Percentiles rank a stretch among this genome's conserved stretches.
phyloP scores from a whole-genome alignment of 2,329 filamentous ascomycete genomes.

The Nigrospora sphaerica region DNA sequence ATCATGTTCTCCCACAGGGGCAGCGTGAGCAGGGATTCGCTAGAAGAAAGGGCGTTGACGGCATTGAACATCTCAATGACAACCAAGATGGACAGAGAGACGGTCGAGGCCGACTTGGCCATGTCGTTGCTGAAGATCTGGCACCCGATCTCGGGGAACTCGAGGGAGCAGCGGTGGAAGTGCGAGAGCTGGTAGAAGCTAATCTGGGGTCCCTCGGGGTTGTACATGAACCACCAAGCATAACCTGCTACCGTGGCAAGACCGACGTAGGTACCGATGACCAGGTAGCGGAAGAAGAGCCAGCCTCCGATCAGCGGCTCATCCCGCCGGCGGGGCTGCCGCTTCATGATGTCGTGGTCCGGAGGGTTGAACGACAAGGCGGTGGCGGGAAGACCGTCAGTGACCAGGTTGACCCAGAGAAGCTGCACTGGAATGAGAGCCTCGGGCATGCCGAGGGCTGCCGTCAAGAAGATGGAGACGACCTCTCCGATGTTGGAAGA shows the following conservation, averaged over 20 bases:
- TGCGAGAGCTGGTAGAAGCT: constrained; percentile 81
- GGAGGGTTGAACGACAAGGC: constrained; percentile 96
- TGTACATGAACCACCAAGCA: constrained; percentile 99
- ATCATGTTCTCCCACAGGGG: constrained; percentile 99
- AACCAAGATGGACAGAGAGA: constrained; percentile 86
- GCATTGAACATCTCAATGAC: constrained; percentile 99
- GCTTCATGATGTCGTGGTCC: constrained; percentile 97
- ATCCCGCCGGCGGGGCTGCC: constrained; percentile 83
- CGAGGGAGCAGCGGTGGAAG: constrained; percentile 85
- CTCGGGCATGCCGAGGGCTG: constrained; percentile 94
- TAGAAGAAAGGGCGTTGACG: constrained; percentile 94
- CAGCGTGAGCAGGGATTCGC: constrained; percentile 86
- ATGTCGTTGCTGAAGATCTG: constrained; percentile 82
- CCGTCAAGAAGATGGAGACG: constrained; percentile 96
- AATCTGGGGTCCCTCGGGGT: constrained; percentile 83
- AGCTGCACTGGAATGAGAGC: constrained; percentile 95
- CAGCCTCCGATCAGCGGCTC: constrained; percentile 89
- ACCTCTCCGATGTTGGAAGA: constrained; percentile 99
- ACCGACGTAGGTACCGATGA: constrained; percentile 93
- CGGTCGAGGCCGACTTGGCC: constrained; percentile 84
- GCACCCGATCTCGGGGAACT: constrained; percentile 87
- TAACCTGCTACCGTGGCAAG: constrained; percentile 93
- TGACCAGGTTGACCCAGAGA: constrained; percentile 97
- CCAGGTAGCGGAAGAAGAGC: constrained; percentile 96
- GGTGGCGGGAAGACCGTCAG: constrained; percentile 91